Percentiles rank a stretch among this genome's conserved stretches.
These are phyloP conservation scores for Shiraia bambusicola DNA, from an alignment of 2,329 filamentous ascomycete species.

Conservation along the genomic window DNA sequence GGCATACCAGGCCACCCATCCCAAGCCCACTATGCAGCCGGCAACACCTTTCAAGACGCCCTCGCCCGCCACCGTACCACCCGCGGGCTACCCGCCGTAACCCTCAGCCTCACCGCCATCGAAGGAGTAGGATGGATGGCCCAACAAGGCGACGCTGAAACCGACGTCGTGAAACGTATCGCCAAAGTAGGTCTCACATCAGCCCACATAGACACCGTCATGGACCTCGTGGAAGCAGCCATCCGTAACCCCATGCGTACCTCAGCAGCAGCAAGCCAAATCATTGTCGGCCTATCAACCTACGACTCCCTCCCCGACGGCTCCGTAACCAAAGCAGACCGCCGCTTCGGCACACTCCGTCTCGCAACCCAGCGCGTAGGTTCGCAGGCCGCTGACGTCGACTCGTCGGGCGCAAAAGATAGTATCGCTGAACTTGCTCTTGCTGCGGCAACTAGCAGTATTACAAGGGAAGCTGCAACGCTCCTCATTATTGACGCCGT, in stretches of 20 bases:
- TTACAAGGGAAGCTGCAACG: constrained; percentile 4
- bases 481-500: constrained; percentile 8
- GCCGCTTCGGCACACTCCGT: constrained; percentile 4
- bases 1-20: constrained; percentile 20
- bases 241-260: neutral
- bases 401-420: constrained; percentile 6
- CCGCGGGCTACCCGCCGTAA: constrained; percentile 41
- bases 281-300: neutral
- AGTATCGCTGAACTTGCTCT: constrained; percentile 3
- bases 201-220: neutral
- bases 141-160: constrained; percentile 7
- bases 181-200: no score
- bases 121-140: constrained; percentile 30
- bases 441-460: neutral
- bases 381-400: constrained; percentile 4
- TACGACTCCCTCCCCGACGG: neutral
- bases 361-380: neutral
- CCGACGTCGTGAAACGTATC: constrained; percentile 6
- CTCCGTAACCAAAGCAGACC: neutral
- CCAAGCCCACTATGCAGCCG: constrained; percentile 26
- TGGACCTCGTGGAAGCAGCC: neutral
- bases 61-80: constrained; percentile 18
- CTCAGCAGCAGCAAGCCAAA: neutral
- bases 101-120: constrained; percentile 19
- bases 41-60: constrained; percentile 23